Base-by-base conservation (phyloP, 2,329 filamentous ascomycete genomes). In the Myriosclerotinia duriaeana region DNA sequence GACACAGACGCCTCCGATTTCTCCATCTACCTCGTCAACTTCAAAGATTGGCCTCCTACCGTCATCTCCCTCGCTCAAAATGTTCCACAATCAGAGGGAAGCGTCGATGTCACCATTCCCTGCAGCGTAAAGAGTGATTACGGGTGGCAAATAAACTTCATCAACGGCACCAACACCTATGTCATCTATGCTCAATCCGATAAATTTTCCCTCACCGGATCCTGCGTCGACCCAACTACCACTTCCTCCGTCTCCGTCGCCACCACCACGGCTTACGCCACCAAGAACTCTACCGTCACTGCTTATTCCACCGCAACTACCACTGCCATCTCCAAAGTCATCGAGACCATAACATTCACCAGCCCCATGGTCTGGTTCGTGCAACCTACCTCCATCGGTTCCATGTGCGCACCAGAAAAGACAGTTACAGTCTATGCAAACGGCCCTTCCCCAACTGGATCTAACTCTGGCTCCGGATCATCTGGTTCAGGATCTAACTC, bases 141-240 rank as follows among this genome's bases (percentile, higher is more conserved):
- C 22, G 64, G 64, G 38, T 65, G 64, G 64, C 64, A 65, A 60
- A 12, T 65, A 11, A 65, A 65, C 36, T 65, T 65, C 64, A 65
- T 65, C 64, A 65, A 65, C 15, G 64, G 64, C n/a, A 65, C 64
- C 14, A 65, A 65, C 8, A 65, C 64, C 14, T 65, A 65, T 11
- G 64, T 65, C 7, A 65, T 65, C 54, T 65, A 65, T 48, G 64
- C 53, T 8, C 64, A 65, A 42, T 56, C 48, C 22, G n/a, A 36
- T 2, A 15, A 17, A 20, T 65, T 65, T 17, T 53, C 54, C 9
- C 54, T 65, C 2, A 60, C 54, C 36, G 64, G 64, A 40, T 65
- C 64, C 7, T 65, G 64, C 34, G 54, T 65, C 5, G 54, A 65
- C 26, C 64, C 64, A 5, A 60, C 63, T 1, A 40, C 63, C 7